Conservation (phyloP, 1,284 basidiomycete genomes). For the Melampsora americana region DNA sequence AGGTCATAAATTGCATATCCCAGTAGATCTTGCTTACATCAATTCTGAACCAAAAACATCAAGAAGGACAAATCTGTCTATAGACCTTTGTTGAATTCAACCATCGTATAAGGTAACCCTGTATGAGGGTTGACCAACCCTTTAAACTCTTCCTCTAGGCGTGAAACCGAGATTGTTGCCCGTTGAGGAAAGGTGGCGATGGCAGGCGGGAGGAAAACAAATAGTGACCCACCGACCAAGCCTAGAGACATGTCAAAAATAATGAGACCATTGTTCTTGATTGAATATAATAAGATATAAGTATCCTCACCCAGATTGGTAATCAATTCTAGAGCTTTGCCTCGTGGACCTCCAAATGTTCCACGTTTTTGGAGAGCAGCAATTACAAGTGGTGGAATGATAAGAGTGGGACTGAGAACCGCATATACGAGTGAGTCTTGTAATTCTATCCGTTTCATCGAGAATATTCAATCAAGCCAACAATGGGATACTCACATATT, state of each 20-base stretch:
- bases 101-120: conserved; percentile 51
- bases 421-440: conserved; percentile 10
- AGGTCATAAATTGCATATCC: too few relatives aligned
- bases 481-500: conserved; percentile 56
- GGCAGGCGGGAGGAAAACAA: conserved; percentile 60
- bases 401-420: conserved; percentile 57
- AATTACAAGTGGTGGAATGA: conserved; percentile 59
- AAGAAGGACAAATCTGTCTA: conserved; percentile 47
- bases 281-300: not conserved
- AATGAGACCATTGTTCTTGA: not conserved
- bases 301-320: conserved; percentile 25
- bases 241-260: conserved; percentile 34
- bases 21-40: too few relatives aligned
- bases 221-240: conserved; percentile 58
- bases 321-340: conserved; percentile 24
- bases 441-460: not conserved
- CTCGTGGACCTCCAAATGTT: conserved; percentile 36
- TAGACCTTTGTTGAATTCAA: conserved; percentile 60
- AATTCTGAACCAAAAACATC: too few relatives aligned
- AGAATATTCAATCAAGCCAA: not conserved
- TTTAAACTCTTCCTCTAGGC: conserved; percentile 55
- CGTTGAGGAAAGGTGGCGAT: conserved; percentile 61
- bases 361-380: conserved; percentile 56
- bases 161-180: conserved; percentile 54
- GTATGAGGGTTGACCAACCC: conserved; percentile 51